Base-by-base conservation (phyloP, 1,284 basidiomycete species). In the Apiotrichum domesticum region DNA sequence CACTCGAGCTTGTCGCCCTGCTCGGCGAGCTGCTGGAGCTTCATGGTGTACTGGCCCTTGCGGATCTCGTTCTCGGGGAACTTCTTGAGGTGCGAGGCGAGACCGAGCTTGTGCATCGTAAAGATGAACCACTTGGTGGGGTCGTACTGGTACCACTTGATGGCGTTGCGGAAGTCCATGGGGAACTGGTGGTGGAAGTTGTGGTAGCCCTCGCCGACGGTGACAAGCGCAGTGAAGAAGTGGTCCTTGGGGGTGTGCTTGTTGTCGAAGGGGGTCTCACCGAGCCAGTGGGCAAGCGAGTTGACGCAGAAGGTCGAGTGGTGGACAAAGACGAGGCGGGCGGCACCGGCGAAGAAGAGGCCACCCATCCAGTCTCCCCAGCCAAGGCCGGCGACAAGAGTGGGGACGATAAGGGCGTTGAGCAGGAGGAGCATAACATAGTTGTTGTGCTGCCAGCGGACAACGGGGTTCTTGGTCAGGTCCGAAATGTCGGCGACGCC, bases 291-390 rank as follows among this genome's bases (percentile, higher is more conserved):
- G 13, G 91, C 91, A 46, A 95, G 85, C 9, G 91, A 94, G 79
- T 94, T 95, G 73, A 96, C 90, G 73, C 90, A 94, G 81, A 94
- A 95, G 0, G 90, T 95, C 3, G 90, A 93, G 76, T 95, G 92
- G 75, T 95, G 91, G 51, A 95, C 91, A 68, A 94, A 91, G 67
- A 82, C 80, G 46, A 94, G 79, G 63, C 91, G 82, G 49, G 88
- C 80, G 35, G 91, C 82, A 67, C 84, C 90, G n/a, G 90, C 91
- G 71, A 86, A 95, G 63, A 92, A 81, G 72, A 85, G 90, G 8
- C 92, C 91, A 66, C 91, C 91, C 59, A 79, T 73, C 76, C 84
- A 88, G 73, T 96, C 92, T 50, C 85, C 85, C 92, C 92, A 95
- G 21, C 82, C 77, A 14, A 90, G 75, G 63, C 88, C 89, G 35